Evolutionary conservation across 2,329 filamentous ascomycete genomes (phyloP).

Genomic region (Cordyceps fumosorosea): DNA sequence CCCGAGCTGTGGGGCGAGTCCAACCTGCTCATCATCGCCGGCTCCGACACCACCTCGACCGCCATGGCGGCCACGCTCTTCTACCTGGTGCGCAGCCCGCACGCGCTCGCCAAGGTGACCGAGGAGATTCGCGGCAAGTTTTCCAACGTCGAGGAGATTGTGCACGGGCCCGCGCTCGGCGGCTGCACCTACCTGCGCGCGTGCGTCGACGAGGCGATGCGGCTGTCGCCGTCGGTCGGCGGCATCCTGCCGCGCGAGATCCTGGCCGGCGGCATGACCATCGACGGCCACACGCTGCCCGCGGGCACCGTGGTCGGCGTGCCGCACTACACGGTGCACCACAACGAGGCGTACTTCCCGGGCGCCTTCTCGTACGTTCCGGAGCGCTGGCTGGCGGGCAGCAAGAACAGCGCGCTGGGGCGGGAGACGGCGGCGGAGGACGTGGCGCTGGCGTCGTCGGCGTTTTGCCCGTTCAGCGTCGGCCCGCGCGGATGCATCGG

Average conservation of each 20-base stretch:
- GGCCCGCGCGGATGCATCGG: conserved; percentile 67
- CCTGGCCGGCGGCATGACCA: conserved; percentile 44
- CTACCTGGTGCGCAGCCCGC: conserved; percentile 50
- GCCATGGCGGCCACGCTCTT: conserved; percentile 58
- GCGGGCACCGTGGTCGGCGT: conserved; percentile 57
- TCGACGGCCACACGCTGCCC: conserved; percentile 49
- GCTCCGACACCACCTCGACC: conserved; percentile 66
- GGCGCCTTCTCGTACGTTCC: conserved; percentile 52
- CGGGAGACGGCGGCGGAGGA: conserved; percentile 42
- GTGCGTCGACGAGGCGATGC: conserved; percentile 61
- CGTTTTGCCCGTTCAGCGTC: conserved; percentile 69
- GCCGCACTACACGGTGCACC: conserved; percentile 63
- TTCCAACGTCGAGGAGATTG: conserved; percentile 46
- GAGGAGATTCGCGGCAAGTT: conserved; percentile 49
- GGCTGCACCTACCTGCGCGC: conserved; percentile 54
- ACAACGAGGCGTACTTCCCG: conserved; percentile 57
- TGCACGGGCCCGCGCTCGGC: conserved; percentile 41
- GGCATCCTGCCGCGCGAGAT: conserved; percentile 56
- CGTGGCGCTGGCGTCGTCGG: conserved; percentile 51
- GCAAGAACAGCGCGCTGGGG: conserved; percentile 29
- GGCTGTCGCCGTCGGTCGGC: conserved; percentile 54
- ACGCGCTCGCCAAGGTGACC: conserved; percentile 39
- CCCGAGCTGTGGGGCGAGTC: conserved; percentile 66
- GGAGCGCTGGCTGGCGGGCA: conserved; percentile 57
- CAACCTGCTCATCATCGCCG: conserved; percentile 64